Base-by-base conservation (phyloP, 2,329 filamentous ascomycete species). In the Anthostomella pinea region DNA sequence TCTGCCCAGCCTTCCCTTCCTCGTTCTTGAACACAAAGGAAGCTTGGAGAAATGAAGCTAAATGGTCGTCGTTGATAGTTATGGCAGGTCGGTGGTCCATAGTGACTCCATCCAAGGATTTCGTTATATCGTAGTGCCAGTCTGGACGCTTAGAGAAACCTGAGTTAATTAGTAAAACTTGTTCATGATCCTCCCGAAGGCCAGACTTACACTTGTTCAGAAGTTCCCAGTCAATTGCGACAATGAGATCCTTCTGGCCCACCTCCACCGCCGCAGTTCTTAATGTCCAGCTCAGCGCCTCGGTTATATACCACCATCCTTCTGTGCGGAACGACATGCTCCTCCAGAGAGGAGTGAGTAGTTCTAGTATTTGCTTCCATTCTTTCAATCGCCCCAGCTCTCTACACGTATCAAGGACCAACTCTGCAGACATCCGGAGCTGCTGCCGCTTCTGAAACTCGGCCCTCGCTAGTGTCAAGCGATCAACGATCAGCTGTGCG, bases 141-240 rank as follows among this genome's bases (percentile, higher is more conserved):
- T 73, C 68, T 8, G 69, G 64, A 11, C 70, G 70, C 46, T 66
- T 68, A 4, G 67, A 65, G 52, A 81, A 83, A 33, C 63, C 78
- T 79, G 36, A 24, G 5, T 23, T 29, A 26, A 38, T 25, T 20
- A 40, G 57, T 39, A 62, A 51, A n/a, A 15, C 4, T 14, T 25
- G 13, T 9, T 29, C 25, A 23, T 20, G 5, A n/a, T 11, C 13
- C 24, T 14, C 6, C 32, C 6, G 16, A 17, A 23, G 5, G 6
- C 8, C 20, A 23, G 11, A 16, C 75, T 57, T 62, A 81, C 78
- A 68, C 28, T 60, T 71, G 39, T 77, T 69, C 56, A 83, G 65
- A 28, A 85, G 63, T 52, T 84, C 81, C 76, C 81, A 83, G 51
- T 83, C 79, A 33, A 81, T 73, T 18, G 77, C 69, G 22, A 84